Conservation (phyloP, 768 basidiomycete genomes). For the Russula earlei region DNA sequence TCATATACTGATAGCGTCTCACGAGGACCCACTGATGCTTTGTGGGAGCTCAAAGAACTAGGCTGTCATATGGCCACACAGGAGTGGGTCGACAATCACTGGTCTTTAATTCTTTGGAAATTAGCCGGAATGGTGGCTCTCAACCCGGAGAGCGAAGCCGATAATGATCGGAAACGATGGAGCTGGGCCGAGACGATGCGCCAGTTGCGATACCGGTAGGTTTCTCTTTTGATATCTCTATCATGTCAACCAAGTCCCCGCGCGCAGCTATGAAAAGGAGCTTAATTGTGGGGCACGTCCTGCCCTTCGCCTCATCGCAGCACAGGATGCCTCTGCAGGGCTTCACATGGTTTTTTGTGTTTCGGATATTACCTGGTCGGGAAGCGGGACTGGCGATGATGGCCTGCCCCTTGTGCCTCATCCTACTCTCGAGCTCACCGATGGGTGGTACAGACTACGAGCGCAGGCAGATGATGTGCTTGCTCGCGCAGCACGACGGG, state of each 20-base stretch:
- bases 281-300: slow-evolving; percentile 59
- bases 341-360: slow-evolving; percentile 82
- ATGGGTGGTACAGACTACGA: slow-evolving; percentile 90
- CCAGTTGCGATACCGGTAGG: slow-evolving; percentile 81
- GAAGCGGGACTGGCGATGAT: slow-evolving; percentile 30
- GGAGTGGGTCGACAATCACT: slow-evolving; percentile 89
- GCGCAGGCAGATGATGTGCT: slow-evolving; percentile 70
- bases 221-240: background rate
- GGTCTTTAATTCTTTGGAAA: slow-evolving; percentile 90
- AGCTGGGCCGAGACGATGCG: slow-evolving; percentile 71
- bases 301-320: slow-evolving; percentile 67
- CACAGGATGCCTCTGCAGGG: slow-evolving; percentile 72
- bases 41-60: slow-evolving; percentile 40
- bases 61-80: slow-evolving; percentile 65
- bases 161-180: slow-evolving; percentile 52
- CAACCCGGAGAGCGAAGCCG: slow-evolving; percentile 50
- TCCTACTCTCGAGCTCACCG: slow-evolving; percentile 81
- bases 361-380: slow-evolving; percentile 55
- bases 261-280: slow-evolving; percentile 38
- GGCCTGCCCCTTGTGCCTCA: slow-evolving; percentile 31
- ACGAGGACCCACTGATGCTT: slow-evolving; percentile 37
- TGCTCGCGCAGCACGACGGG: slow-evolving; percentile 54
- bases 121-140: slow-evolving; percentile 74
- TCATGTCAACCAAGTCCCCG: background rate
- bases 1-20: background rate